Conservation (phyloP, 129 eudicot species). For the Saposhnikovia divaricata region DNA sequence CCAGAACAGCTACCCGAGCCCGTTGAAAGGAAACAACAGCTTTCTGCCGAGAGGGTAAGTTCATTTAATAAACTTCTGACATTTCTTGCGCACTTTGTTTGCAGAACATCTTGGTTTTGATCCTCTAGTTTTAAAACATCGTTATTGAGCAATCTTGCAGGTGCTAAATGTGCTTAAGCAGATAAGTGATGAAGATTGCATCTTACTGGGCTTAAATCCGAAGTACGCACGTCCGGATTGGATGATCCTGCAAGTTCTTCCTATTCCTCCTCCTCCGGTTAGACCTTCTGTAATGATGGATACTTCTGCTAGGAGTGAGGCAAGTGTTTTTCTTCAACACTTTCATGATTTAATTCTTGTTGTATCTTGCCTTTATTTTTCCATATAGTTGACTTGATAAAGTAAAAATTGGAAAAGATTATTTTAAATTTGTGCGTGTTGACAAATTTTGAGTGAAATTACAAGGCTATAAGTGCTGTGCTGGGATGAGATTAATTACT, state of each 20-base stretch:
- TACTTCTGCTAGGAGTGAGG: constrained; percentile 97
- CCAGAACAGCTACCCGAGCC: constrained; percentile 97
- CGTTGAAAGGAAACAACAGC: constrained; percentile 84
- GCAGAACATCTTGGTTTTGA: neutral
- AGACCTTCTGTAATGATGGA: constrained; percentile 99
- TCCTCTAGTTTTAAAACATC: neutral
- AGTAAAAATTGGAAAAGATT: neutral
- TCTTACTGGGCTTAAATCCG: constrained; percentile 79
- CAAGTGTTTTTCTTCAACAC: constrained; percentile 17
- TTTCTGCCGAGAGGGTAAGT: constrained; percentile 87
- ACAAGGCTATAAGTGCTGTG: neutral
- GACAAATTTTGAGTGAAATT: neutral
- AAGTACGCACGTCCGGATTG: constrained; percentile 97
- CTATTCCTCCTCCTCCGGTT: constrained; percentile 97
- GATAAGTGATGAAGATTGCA: constrained; percentile 87
- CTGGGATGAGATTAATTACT: neutral
- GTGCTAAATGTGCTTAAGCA: constrained; percentile 81
- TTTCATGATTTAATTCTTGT: neutral
- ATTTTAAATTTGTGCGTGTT: neutral
- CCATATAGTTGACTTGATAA: neutral
- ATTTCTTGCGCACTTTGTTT: neutral
- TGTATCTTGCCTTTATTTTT: neutral
- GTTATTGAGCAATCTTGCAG: constrained; percentile 15
- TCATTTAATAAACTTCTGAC: constrained; percentile 10
- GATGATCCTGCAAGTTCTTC: constrained; percentile 98